phyloP scores from a whole-genome alignment of 495 filamentous ascomycete species.

The Penicillium fimorum region DNA sequence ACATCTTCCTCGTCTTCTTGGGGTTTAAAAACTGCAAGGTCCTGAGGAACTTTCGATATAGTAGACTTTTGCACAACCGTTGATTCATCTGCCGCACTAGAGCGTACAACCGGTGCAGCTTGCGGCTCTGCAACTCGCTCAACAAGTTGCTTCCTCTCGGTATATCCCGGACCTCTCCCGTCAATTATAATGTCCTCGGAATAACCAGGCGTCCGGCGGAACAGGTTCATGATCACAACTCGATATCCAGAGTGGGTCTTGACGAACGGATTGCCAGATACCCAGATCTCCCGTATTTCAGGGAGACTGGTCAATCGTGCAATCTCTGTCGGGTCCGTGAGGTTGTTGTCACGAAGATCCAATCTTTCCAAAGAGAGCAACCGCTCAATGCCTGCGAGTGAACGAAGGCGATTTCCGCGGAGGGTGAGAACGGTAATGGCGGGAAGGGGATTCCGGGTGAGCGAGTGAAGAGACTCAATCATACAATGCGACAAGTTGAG shows the following conservation, averaged over 20 bases:
- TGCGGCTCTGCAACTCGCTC: constrained; percentile 75
- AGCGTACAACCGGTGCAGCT: constrained; percentile 72
- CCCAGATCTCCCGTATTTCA: constrained; percentile 88
- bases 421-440: constrained; percentile 93
- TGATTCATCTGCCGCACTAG: constrained; percentile 54
- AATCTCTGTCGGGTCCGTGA: constrained; percentile 86
- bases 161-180: constrained; percentile 71
- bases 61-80: constrained; percentile 60
- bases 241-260: constrained; percentile 84
- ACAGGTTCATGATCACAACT: constrained; percentile 91
- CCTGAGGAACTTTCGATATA: constrained; percentile 12
- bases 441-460: constrained; percentile 81
- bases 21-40: constrained; percentile 27
- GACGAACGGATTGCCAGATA: constrained; percentile 84
- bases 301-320: constrained; percentile 87
- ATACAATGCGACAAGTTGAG: constrained; percentile 94
- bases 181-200: constrained; percentile 90
- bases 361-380: constrained; percentile 83
- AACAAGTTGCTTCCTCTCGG: constrained; percentile 79
- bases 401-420: constrained; percentile 81
- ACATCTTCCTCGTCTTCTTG: constrained; percentile 54
- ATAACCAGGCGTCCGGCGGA: constrained; percentile 88
- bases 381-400: constrained; percentile 87
- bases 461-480: constrained; percentile 91
- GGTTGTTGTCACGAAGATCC: constrained; percentile 86